phyloP scores from a whole-genome alignment of 2,329 filamentous ascomycete genomes.

The Aspergillus oerlinghausenensis region DNA sequence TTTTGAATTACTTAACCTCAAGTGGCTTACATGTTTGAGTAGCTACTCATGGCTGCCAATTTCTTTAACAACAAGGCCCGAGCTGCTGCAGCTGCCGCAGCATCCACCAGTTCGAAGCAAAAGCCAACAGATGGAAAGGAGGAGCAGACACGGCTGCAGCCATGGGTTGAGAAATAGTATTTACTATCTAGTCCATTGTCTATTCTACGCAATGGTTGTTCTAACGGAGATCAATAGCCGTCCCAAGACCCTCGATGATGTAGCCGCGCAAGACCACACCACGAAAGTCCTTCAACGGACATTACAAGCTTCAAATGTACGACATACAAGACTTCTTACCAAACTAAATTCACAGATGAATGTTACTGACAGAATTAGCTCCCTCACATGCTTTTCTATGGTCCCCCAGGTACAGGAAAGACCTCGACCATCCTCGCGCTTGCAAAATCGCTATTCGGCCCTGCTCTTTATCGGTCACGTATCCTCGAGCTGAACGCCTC shows the following conservation, averaged over 20 bases:
- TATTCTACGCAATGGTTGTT: no score
- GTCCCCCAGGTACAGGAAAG: slow-evolving; percentile 94
- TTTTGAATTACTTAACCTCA: background rate
- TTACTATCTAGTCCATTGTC: slow-evolving; percentile 2
- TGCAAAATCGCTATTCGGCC: slow-evolving; percentile 94
- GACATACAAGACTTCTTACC: slow-evolving; percentile 11
- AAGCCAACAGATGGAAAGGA: slow-evolving; percentile 62
- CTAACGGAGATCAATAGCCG: slow-evolving; percentile 55
- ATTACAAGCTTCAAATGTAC: slow-evolving; percentile 85
- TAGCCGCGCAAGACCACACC: slow-evolving; percentile 96
- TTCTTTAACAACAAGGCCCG: slow-evolving; percentile 97
- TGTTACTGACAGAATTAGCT: slow-evolving; percentile 50
- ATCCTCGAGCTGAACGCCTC: slow-evolving; percentile 99
- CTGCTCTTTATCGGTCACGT: slow-evolving; percentile 83
- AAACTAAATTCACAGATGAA: background rate
- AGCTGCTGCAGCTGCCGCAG: slow-evolving; percentile 60
- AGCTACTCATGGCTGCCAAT: slow-evolving; percentile 58
- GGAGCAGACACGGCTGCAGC: slow-evolving; percentile 66
- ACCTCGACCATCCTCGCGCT: slow-evolving; percentile 96
- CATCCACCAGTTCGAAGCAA: slow-evolving; percentile 62
- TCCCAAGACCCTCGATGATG: slow-evolving; percentile 88
- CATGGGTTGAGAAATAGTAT: slow-evolving; percentile 99
- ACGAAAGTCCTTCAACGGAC: slow-evolving; percentile 88
- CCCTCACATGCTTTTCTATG: slow-evolving; percentile 99
- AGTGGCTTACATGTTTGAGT: background rate